Conservation (phyloP, 164 flowering plant species). For the Aristolochia californica region DNA sequence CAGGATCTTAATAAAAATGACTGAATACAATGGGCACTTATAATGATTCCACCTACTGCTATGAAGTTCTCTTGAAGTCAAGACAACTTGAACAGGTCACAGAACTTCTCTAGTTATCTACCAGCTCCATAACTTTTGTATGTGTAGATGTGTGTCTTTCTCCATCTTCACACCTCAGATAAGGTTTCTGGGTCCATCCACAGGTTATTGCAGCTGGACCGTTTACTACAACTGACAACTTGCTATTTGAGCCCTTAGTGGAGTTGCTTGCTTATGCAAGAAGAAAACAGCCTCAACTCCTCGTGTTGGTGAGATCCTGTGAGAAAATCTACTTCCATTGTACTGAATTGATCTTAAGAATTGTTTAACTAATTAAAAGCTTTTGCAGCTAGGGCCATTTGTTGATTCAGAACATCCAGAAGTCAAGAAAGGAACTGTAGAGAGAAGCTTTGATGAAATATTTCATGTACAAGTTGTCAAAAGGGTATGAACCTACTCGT, state of each 20-base stretch:
- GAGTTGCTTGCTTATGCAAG: conserved; percentile 81
- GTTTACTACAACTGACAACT: conserved; percentile 81
- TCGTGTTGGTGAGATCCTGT: conserved; percentile 50
- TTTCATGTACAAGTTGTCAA: conserved; percentile 57
- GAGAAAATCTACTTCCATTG: not conserved
- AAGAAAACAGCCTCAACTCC: conserved; percentile 81
- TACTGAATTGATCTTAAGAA: not conserved
- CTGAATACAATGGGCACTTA: too few species aligned
- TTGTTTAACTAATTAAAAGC: not conserved
- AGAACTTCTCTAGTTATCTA: too few species aligned
- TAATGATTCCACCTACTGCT: too few species aligned
- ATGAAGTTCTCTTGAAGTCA: too few species aligned
- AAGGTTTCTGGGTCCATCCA: conserved; percentile 8
- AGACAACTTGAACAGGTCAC: too few species aligned
- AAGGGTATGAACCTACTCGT: conserved; percentile 37
- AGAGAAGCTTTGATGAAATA: conserved; percentile 64
- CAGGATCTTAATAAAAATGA: too few species aligned
- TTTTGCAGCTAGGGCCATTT: conserved; percentile 87
- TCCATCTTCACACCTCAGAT: not conserved
- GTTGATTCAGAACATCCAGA: conserved; percentile 94
- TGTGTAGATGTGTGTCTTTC: too few species aligned
- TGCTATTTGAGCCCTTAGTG: conserved; percentile 75
- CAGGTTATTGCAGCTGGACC: conserved; percentile 98
- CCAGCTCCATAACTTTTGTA: too few species aligned
- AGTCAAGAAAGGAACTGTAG: conserved; percentile 54